Conservation (phyloP, 257 asterid species). For the Salvia hispanica region DNA sequence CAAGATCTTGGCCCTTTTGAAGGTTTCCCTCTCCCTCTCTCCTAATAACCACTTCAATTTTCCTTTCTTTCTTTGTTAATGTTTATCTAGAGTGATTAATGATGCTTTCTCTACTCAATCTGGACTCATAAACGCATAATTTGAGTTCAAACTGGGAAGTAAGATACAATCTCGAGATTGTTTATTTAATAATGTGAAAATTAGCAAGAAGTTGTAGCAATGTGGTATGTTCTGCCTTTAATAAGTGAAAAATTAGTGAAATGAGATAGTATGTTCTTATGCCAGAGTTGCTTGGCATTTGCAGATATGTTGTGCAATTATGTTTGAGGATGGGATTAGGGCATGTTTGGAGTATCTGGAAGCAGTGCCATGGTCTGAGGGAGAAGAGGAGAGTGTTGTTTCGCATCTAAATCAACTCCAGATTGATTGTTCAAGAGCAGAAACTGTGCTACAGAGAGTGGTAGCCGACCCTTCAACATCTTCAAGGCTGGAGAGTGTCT, state of each 20-base stretch:
- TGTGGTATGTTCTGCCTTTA: too few relatives aligned
- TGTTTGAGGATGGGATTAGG: slow-evolving; percentile 69
- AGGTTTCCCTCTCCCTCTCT: slow-evolving; percentile 47
- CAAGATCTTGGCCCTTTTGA: slow-evolving; percentile 68
- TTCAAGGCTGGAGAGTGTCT: slow-evolving; percentile 63
- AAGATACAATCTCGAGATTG: slow-evolving; percentile 8
- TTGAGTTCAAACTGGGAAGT: slow-evolving; percentile 1
- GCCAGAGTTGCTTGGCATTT: slow-evolving; percentile 24
- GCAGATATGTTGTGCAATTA: slow-evolving; percentile 76
- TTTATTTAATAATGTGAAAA: background rate
- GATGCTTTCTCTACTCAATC: slow-evolving; percentile 1
- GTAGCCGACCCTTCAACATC: slow-evolving; percentile 64
- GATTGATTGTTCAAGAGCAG: slow-evolving; percentile 44
- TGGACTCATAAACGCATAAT: slow-evolving; percentile 15
- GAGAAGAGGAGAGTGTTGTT: slow-evolving; percentile 70
- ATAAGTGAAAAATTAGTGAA: background rate
- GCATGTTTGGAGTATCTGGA: slow-evolving; percentile 83
- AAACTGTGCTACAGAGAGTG: slow-evolving; percentile 72
- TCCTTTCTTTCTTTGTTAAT: background rate
- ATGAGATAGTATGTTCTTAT: background rate
- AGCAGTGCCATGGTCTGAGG: slow-evolving; percentile 89
- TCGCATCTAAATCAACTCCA: slow-evolving; percentile 62
- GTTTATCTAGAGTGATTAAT: slow-evolving; percentile 1
- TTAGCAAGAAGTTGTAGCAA: background rate
- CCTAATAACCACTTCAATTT: background rate